These are phyloP conservation scores for Scutellaria barbata DNA, from an alignment of 257 asterid genomes.

Conservation along the genomic window DNA sequence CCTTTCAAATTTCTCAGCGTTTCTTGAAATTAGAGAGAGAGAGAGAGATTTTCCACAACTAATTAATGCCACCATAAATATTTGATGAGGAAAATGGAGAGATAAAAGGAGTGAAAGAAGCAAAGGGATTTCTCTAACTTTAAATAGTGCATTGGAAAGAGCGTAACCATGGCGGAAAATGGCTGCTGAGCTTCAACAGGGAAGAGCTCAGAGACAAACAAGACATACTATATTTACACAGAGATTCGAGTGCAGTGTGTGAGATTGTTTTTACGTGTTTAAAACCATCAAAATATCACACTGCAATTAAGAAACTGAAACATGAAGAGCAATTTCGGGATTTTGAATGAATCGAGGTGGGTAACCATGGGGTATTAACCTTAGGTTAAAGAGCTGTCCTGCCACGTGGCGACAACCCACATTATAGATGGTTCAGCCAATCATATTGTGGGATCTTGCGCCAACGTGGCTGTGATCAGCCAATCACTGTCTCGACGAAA, in stretches of 20 bases:
- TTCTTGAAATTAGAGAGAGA: too few species aligned
- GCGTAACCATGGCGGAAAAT: too few species aligned
- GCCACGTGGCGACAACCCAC: conserved; percentile 35
- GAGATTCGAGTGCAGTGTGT: not conserved
- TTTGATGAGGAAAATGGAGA: too few species aligned
- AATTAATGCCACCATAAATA: too few species aligned
- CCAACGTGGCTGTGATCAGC: conserved; percentile 69
- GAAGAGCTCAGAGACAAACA: too few species aligned
- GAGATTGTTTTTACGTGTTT: not conserved
- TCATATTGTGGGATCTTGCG: conserved; percentile 77
- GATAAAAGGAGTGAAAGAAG: too few species aligned
- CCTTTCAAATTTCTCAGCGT: too few species aligned
- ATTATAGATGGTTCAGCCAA: conserved; percentile 49
- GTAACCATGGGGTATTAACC: conserved; percentile 29
- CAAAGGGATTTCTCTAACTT: too few species aligned
- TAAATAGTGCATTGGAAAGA: too few species aligned
- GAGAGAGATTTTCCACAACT: too few species aligned
- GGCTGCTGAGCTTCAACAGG: too few species aligned
- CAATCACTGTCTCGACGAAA: conserved; percentile 80
- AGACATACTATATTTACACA: not conserved
- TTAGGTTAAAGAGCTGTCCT: conserved; percentile 41
- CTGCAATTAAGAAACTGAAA: conserved; percentile 25
- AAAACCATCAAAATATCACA: not conserved
- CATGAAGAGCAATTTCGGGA: conserved; percentile 63
- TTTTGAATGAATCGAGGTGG: conserved; percentile 71